A percentile compares a stretch with the other conserved stretches of the same genome.
phyloP scores from a whole-genome alignment of 345 rosid genomes.

The Cardamine occulta region DNA sequence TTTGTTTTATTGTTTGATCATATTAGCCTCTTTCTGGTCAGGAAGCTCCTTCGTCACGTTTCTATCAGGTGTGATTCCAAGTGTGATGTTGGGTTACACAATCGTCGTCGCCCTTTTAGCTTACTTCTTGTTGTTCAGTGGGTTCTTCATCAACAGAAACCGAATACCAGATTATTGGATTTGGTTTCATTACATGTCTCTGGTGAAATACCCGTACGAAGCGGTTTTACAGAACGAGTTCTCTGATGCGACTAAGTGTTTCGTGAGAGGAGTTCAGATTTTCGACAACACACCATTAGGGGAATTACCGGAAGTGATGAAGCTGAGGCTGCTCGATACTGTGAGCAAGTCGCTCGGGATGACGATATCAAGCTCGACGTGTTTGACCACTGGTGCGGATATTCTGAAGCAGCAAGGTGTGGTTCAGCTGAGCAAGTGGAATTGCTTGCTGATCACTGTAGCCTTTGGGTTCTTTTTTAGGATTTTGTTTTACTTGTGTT shows the following conservation, averaged over 20 bases:
- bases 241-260: constrained; percentile 67
- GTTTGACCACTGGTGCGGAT: constrained; percentile 78
- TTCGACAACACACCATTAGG: constrained; percentile 88
- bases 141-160: constrained; percentile 88
- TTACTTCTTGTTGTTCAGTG: constrained; percentile 90
- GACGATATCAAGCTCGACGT: constrained; percentile 70
- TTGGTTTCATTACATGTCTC: constrained; percentile 95
- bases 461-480: constrained; percentile 93
- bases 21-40: constrained; percentile 86
- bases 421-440: constrained; percentile 76
- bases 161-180: constrained; percentile 89
- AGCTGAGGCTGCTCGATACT: constrained; percentile 53
- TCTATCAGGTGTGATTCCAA: constrained; percentile 87
- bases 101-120: constrained; percentile 89
- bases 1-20: constrained; percentile 68
- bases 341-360: constrained; percentile 63
- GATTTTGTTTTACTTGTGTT: constrained; percentile 72
- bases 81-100: constrained; percentile 95
- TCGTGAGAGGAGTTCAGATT: constrained; percentile 74
- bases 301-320: constrained; percentile 50
- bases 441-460: constrained; percentile 75
- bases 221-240: constrained; percentile 86
- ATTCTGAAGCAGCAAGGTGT: constrained; percentile 70
- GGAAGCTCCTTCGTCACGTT: constrained; percentile 95
- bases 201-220: constrained; percentile 88